Conservation (phyloP, 345 rosid species). For the Eucalyptus victrix region DNA sequence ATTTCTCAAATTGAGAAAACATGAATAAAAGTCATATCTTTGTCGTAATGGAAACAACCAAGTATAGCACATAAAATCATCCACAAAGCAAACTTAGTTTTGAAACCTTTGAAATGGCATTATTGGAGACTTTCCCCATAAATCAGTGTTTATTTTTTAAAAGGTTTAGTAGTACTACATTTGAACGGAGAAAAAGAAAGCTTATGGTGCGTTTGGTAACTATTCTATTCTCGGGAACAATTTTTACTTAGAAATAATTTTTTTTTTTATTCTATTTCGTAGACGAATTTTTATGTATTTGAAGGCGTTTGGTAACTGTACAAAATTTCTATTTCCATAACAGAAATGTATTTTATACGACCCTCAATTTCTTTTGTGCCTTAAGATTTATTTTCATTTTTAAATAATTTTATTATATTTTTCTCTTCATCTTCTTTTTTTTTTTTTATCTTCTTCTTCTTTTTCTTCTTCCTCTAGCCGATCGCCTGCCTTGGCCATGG, state of each 20-base stretch:
- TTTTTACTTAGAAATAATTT: no score
- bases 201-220: no score
- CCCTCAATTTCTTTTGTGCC: no score
- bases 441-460: no score
- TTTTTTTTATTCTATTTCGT: rapidly evolving
- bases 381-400: no score
- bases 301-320: rapidly evolving
- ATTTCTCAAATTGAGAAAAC: background rate
- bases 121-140: background rate
- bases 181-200: background rate
- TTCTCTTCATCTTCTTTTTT: rapidly evolving
- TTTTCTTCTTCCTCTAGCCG: no score
- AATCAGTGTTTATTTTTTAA: background rate
- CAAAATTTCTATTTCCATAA: no score
- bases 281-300: no score
- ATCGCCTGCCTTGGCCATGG: no score
- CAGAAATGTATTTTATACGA: no score
- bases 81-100: background rate
- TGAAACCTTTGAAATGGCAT: background rate
- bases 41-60: background rate
- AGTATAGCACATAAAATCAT: background rate
- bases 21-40: background rate
- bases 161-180: background rate
- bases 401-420: no score
- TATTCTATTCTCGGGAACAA: no score